These are phyloP conservation scores for Blastobotrys serpentis DNA, from an alignment of 1,139 yeast genomes.

Conservation along the genomic window DNA sequence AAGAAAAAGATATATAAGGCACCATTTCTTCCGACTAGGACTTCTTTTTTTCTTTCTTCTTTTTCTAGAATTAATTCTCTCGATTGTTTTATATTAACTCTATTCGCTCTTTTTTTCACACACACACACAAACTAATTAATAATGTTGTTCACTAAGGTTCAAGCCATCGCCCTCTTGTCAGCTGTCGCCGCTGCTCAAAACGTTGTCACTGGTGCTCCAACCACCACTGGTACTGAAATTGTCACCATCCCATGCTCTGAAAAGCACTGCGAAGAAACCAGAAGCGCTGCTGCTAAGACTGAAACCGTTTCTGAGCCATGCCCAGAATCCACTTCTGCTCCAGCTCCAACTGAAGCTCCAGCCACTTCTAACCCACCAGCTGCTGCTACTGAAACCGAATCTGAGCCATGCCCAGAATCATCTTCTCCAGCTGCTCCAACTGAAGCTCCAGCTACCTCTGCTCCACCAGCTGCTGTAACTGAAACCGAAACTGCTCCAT, in stretches of 20 bases:
- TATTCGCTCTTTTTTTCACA: neutral
- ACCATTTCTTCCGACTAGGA: neutral
- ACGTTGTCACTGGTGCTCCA: conserved; percentile 5
- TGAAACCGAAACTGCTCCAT: conserved; percentile 2
- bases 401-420: neutral
- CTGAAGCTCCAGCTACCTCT: neutral
- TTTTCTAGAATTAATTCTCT: neutral
- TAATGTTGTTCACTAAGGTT: conserved; percentile 7
- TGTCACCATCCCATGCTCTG: conserved; percentile 6
- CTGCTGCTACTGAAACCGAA: neutral
- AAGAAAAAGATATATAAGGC: neutral
- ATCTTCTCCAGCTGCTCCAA: conserved; percentile 1
- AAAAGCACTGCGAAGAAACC: neutral
- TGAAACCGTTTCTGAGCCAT: conserved; percentile 1
- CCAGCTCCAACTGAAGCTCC: conserved; percentile 1
- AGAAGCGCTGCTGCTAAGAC: neutral
- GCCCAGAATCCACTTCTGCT: neutral
- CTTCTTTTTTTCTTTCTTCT: neutral
- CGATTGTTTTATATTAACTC: neutral
- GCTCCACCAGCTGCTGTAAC: neutral
- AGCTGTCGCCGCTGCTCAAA: conserved; percentile 5
- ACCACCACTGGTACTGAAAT: conserved; percentile 4
- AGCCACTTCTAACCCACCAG: conserved; percentile 1
- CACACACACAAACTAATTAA: neutral
- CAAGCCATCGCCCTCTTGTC: conserved; percentile 5